phyloP scores from a whole-genome alignment of 2,329 filamentous ascomycete genomes.

The Colletotrichum gloeosporioides region DNA sequence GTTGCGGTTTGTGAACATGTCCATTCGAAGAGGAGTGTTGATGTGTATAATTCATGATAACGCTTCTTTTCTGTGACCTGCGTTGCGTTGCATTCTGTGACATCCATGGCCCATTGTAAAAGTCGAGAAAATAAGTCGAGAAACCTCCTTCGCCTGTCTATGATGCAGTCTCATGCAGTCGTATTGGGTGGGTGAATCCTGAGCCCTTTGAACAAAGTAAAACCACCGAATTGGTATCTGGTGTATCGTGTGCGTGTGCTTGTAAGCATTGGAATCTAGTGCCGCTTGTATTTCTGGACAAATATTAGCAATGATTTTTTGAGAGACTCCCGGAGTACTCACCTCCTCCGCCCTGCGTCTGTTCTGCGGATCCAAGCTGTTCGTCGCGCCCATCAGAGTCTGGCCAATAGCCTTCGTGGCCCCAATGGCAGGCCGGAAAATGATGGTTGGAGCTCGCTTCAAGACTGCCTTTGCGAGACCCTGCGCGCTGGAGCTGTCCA shows the following conservation, averaged over 20 bases:
- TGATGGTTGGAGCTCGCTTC: constrained; percentile 87
- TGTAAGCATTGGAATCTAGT: constrained; percentile 28
- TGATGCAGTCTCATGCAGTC: constrained; percentile 23
- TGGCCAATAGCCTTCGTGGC: constrained; percentile 88
- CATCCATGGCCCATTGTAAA: neutral
- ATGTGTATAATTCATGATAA: neutral
- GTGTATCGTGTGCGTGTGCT: neutral
- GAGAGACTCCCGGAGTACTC: constrained; percentile 47
- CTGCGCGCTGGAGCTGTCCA: constrained; percentile 82
- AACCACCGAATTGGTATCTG: neutral
- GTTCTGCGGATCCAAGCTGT: constrained; percentile 85
- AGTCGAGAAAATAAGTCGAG: neutral
- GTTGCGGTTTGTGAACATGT: neutral
- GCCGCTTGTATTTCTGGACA: constrained; percentile 54
- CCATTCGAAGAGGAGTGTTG: neutral
- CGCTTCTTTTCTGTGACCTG: neutral
- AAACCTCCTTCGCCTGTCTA: constrained; percentile 24
- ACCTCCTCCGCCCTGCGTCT: constrained; percentile 86
- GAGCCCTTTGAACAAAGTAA: neutral
- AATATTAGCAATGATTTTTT: constrained; percentile 14
- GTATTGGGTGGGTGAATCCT: neutral
- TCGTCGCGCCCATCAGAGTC: constrained; percentile 89
- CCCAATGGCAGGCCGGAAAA: constrained; percentile 89
- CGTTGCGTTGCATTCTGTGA: neutral
- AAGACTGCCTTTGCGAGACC: constrained; percentile 81